Evolutionary conservation across 352 stramenopile genomes (phyloP), one percentile per base, ranked within the genome.

Genomic region (Globisporangium barbulae): DNA sequence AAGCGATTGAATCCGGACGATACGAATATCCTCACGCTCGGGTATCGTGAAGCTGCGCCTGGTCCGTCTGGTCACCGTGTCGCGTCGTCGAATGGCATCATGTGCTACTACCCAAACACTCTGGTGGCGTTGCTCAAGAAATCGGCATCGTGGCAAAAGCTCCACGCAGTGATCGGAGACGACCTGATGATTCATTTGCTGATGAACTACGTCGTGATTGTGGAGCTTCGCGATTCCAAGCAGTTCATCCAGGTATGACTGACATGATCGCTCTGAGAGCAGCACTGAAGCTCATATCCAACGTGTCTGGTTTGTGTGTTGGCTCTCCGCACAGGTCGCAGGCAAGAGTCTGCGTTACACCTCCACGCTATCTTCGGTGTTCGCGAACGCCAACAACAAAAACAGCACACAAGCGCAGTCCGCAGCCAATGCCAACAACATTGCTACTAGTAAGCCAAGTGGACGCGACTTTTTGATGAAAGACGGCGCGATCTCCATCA

Each of bases 21-120:
- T 33, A 70, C 72, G 25, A 90, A 94, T 45, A 53, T 94, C 12
- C 68, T 94, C 19, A 83, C 81, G 5, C 73, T 92, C 8, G 85
- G 85, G 6, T 94, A 90, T 67, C 76, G 73, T 57, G 71, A 89
- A 54, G 74, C 71, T 3, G 65, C 72, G 0, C 81, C 78, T 0
- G 76, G 70, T 9, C 64, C 69, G 28, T 59, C 63, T 6, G 84
- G 84, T 1, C 81, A 92, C 47, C 81, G 65, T 15, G 63, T 91
- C 10, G 63, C 73, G 42, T 74, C 80, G 47, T 84, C 78, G 39
- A 88, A 92, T 42, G 70, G 64, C 25, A 67, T 94, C 49, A 75
- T 91, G 69, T 90, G 79, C 65, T 85, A 84, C 56, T 88, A 83
- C 53, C 85, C 85, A 6, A 94, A 94, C 66, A 90, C 83, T 1